Conservation (phyloP, 2,329 filamentous ascomycete genomes). For the Boeremia lycopersici region DNA sequence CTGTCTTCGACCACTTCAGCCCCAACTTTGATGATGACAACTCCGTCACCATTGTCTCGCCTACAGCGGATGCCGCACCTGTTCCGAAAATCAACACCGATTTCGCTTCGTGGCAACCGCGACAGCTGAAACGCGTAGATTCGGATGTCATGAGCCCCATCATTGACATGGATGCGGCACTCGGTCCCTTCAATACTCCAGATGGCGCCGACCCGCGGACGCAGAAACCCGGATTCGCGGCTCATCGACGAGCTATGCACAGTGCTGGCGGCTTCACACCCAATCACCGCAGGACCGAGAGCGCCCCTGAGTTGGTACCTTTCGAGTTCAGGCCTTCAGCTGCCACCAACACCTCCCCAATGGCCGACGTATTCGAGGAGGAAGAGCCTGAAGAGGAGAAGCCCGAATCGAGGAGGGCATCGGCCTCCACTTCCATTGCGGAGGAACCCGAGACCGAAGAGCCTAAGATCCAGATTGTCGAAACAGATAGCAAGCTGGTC, state of each 20-base stretch:
- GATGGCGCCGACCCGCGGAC: slow-evolving; percentile 68
- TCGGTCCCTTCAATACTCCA: slow-evolving; percentile 90
- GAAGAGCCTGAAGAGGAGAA: slow-evolving; percentile 69
- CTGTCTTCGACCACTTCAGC: slow-evolving; percentile 43
- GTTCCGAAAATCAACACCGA: slow-evolving; percentile 41
- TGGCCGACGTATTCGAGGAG: slow-evolving; percentile 88
- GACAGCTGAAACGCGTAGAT: slow-evolving; percentile 45
- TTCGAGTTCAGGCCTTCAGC: slow-evolving; percentile 64
- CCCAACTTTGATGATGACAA: slow-evolving; percentile 51
- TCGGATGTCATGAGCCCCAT: slow-evolving; percentile 75
- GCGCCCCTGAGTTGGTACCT: slow-evolving; percentile 77
- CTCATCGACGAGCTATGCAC: slow-evolving; percentile 71
- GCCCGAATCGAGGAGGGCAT: slow-evolving; percentile 16
- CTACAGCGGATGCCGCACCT: slow-evolving; percentile 29
- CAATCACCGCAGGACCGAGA: slow-evolving; percentile 79
- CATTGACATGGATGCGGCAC: slow-evolving; percentile 91
- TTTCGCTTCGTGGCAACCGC: slow-evolving; percentile 47
- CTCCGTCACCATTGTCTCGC: slow-evolving; percentile 50
- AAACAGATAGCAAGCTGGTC: slow-evolving; percentile 48
- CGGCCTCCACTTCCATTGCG: slow-evolving; percentile 18
- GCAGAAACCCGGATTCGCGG: slow-evolving; percentile 43
- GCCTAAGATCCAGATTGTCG: slow-evolving; percentile 54
- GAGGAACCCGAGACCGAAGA: slow-evolving; percentile 48
- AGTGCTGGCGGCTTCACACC: slow-evolving; percentile 78
- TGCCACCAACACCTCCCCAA: slow-evolving; percentile 70